Evolutionary conservation across 345 rosid species (phyloP).

Genomic region (Anastatica hierochuntica): DNA sequence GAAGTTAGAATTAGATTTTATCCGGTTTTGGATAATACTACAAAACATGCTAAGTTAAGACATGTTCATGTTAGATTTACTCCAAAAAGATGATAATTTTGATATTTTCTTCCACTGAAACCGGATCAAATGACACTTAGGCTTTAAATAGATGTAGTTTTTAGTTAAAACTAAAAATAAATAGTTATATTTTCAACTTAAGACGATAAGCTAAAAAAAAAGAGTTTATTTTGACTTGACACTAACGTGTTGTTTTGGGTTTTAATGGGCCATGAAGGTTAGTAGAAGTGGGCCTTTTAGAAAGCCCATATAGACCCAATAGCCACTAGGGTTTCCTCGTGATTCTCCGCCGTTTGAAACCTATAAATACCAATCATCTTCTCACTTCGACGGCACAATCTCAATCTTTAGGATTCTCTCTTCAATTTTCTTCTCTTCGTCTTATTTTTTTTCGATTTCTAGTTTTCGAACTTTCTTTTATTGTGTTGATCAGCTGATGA

Average conservation of each 20-base stretch:
- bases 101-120: background rate
- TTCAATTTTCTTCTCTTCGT: background rate
- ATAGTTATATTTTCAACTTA: too few relatives aligned
- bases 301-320: too few relatives aligned
- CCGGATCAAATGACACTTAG: background rate
- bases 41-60: background rate
- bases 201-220: background rate
- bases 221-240: too few relatives aligned
- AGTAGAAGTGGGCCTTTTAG: too few relatives aligned
- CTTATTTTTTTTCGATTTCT: too few relatives aligned
- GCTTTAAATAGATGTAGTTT: background rate
- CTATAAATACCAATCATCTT: too few relatives aligned
- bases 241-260: too few relatives aligned
- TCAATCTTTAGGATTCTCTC: too few relatives aligned
- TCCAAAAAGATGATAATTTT: background rate
- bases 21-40: background rate
- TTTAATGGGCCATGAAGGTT: background rate
- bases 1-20: slow-evolving; percentile 1
- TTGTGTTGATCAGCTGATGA: slow-evolving; percentile 17
- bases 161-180: background rate
- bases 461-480: background rate
- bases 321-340: too few relatives aligned
- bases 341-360: too few relatives aligned
- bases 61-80: background rate
- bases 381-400: too few relatives aligned